Base-by-base conservation (phyloP, 371 early-diverging fungal genomes). In the Coemansia sp. region DNA sequence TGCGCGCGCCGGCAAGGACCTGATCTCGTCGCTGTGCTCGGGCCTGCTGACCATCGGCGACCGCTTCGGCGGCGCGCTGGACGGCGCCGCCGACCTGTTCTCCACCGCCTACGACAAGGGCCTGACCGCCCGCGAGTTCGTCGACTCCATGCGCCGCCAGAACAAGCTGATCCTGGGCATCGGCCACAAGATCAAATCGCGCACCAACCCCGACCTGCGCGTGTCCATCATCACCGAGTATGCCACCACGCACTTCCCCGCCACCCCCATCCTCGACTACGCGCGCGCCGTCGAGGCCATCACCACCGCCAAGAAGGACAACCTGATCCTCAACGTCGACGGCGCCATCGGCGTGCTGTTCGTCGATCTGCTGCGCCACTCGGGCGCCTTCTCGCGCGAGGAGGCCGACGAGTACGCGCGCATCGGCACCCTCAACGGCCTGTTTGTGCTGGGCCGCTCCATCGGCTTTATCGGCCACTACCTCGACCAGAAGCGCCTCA, bases 131-230 rank as follows among this genome's bases (percentile, higher is more conserved):
- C 87, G 89, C 59, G 93, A 95, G 75, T 96, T 93, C 67, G 96
- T 96, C 39, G 86, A 87, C 63, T 83, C 87, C 32, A 93, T 93
- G 93, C 88, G 96, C 65, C 90, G 90, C 82, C 87, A 89, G 67
- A 90, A 94, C 88, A 87, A 90, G 81, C 76, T 96, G 57, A 98
- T 98, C 68, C 84, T 95, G 57, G 98, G 98, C 74, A 98, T 98
- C 65, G 98, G 98, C 31, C 98, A 98, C 90, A 95, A 95, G 87
- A 94, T 98, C 86, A 98, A 98, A 85, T 95, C 95, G 54, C 90
- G 96, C 64, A 94, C 94, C 63, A 98, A 98, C 87, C 98, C 98
- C 16, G 98, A 98, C 80, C 83, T 96, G 83, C 94, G 98, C 59
- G 98, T 98, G 13, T 85, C 87, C 57, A 87, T 98, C 57, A 91